Percentiles rank a stretch among this genome's conserved stretches.
These are phyloP conservation scores for Coccomyxa sp. DNA, from an alignment of 139 green algal species.

Conservation along the genomic window DNA sequence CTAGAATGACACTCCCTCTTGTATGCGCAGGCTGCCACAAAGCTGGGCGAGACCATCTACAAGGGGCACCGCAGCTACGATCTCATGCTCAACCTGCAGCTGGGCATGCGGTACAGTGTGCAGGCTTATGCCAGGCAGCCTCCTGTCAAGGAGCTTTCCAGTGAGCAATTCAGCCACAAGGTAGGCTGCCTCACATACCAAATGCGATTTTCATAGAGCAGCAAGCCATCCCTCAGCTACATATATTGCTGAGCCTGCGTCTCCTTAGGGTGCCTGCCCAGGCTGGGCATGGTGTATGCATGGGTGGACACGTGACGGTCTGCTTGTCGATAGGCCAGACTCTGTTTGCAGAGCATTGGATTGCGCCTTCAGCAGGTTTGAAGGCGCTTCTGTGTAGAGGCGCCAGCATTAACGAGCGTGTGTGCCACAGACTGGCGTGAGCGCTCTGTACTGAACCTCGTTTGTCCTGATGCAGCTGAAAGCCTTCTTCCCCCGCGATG, in stretches of 20 bases:
- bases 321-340: no score
- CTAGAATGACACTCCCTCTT: no score
- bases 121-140: conserved; percentile 13
- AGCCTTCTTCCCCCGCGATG: conserved; percentile 68
- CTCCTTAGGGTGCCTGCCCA: not conserved
- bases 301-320: no score
- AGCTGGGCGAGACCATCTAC: conserved; percentile 79
- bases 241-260: no score
- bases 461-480: conserved; percentile 26
- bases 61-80: conserved; percentile 89
- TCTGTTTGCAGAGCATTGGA: no score
- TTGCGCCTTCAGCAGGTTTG: no score
- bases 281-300: no score
- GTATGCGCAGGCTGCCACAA: conserved; percentile 90
- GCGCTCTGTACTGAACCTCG: no score
- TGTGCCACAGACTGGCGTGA: no score
- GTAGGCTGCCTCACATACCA: conserved; percentile 13
- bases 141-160: not conserved
- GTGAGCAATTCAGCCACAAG: conserved; percentile 27
- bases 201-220: not conserved
- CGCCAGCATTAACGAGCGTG: no score
- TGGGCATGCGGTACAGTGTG: conserved; percentile 80
- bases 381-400: no score
- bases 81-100: conserved; percentile 92
- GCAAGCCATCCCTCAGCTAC: no score